These are phyloP conservation scores for Alternaria arbusti DNA, from an alignment of 2,329 filamentous ascomycete genomes.

Conservation along the genomic window DNA sequence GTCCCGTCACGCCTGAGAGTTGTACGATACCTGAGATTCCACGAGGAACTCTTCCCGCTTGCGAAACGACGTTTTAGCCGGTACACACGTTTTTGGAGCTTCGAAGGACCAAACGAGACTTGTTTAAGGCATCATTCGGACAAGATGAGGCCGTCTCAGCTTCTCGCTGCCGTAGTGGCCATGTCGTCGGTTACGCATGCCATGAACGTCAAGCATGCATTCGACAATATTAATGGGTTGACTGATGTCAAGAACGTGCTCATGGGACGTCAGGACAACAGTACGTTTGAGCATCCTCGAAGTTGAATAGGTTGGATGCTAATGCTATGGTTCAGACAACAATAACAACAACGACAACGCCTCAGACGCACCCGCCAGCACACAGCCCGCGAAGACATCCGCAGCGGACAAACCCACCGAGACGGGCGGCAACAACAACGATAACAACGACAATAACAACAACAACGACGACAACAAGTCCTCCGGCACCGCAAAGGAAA, in stretches of 20 bases:
- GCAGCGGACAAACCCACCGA: conserved; percentile 16
- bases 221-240: conserved; percentile 40
- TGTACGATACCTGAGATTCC: conserved; percentile 23
- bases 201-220: conserved; percentile 41
- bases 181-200: conserved; percentile 46
- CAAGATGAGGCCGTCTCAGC: conserved; percentile 48
- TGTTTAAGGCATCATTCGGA: conserved; percentile 1
- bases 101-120: background rate
- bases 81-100: background rate
- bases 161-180: conserved; percentile 47
- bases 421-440: conserved; percentile 16
- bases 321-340: background rate
- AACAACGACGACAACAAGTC: conserved; percentile 17
- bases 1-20: conserved; percentile 23
- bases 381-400: conserved; percentile 12
- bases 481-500: conserved; percentile 19
- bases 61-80: conserved; percentile 20
- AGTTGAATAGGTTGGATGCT: background rate
- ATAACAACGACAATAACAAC: conserved; percentile 22
- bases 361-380: conserved; percentile 22
- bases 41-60: conserved; percentile 13
- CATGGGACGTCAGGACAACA: conserved; percentile 41
- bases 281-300: conserved; percentile 11
- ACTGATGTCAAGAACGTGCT: conserved; percentile 36
- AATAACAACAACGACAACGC: conserved; percentile 8